Base-by-base conservation (phyloP, 305 asterid species). In the Fraxinus angustifolia region DNA sequence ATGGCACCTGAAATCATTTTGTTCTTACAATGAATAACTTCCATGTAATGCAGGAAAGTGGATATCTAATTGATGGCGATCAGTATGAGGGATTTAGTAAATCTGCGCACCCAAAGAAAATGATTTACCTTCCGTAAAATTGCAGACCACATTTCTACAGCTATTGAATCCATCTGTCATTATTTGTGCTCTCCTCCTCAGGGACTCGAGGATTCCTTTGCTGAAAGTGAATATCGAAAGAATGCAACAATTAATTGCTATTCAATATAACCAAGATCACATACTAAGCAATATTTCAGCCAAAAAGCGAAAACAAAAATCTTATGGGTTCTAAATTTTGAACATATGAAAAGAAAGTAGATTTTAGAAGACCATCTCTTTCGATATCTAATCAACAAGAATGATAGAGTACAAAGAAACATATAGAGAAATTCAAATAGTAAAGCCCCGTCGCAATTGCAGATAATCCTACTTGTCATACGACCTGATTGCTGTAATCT, bases 131-230 rank as follows among this genome's bases (percentile, higher is more conserved):
- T 96, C 99, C 1, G 99, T 96, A 81, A 94, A 96, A 85, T 96
- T 96, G 76, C 99, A 96, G 75, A 91, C 95, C 1, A 96, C 98
- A 50, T 94, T 96, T 92, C 94, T 93, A 83, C 99, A 96, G 93
- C 98, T 91, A 86, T 96, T 94, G 87, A 96, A 96, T 72, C 98
- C 98, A 77, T 94, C 95, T 0, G 99, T 96, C 99, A 96, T 94
- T 80, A 96, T 88, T 33, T 56, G 96, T 2, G 99, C 99, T 84
- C 98, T 91, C 91, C 73, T 96, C 87, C 98, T 92, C 88, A 94
- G 85, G 3, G 99, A 96, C 81, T 91, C 98, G 2, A 96, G 91
- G 79, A 96, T 91, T 33, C 97, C 98, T 82, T 94, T 92, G 91
- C 98, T 96, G 93, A 82, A 87, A 14, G 79, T 62, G 30, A 80